Base-by-base conservation (phyloP, 2,329 filamentous ascomycete genomes). In the Epichloe typhina region DNA sequence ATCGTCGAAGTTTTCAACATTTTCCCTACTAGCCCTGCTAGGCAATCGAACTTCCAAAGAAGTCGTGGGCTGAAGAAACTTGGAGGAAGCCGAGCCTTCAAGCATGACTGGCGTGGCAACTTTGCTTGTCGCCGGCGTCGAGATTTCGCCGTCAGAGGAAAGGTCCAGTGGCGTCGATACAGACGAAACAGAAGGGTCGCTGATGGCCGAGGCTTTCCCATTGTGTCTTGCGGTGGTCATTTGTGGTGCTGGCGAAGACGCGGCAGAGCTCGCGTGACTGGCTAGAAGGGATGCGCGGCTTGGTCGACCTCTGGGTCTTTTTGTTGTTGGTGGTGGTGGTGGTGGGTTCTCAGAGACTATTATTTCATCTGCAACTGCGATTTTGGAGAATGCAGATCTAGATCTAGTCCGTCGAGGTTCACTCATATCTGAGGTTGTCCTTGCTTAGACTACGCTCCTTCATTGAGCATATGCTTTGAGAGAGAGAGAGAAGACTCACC, bases 71-170 rank as follows among this genome's bases (percentile, higher is more conserved):
- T 46, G 50, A 12, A 50, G 38, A 35, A 38, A 15, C 47, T 55
- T 41, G 31, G 41, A 40, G 39, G 44, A 39, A 8, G 49, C 11
- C 3, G 50, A 21, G 15, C 46, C n/a, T 5, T 62, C 61, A 26
- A 54, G 46, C n/a, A 58, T 59, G 36, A 58, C 53, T 2, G 67
- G 67, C 7, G 67, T 69, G 5, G 64, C 62, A 5, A 67, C 48
- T 46, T 64, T 64, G 56, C 66, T 69, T 2, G 66, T 69, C 5
- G 61, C 66, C 15, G 66, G 64, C 3, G 67, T 69, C 6, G 64
- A 67, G 43, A 61, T 61, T 8, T 59, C 64, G 35, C 59, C 63
- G 23, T 64, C 66, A 1, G 66, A 63, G 11, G 62, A 61, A 3
- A 48, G 55, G 8, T 62, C 62, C 3, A 56, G 40, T 19, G 65